These are phyloP conservation scores for Echeveria elegans DNA, from an alignment of 164 flowering plant species.

Conservation along the genomic window DNA sequence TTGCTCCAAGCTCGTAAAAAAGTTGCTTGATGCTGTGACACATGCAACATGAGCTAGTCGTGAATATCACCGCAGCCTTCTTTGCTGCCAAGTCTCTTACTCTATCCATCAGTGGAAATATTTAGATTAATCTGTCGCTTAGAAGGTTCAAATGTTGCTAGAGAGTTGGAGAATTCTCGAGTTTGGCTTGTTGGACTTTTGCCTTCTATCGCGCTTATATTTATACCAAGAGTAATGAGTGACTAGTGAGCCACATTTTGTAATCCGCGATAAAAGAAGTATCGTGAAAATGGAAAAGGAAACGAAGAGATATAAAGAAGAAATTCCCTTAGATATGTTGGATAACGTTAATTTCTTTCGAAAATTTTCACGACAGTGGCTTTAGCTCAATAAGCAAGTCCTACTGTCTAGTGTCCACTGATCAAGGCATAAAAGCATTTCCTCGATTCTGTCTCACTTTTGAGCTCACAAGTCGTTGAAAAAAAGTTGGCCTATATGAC, in stretches of 20 bases:
- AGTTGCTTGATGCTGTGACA: slow-evolving; percentile 6
- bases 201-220: not conserved
- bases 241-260: not conserved
- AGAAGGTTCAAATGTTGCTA: not conserved
- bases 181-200: not conserved
- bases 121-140: not conserved
- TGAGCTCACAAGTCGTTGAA: not conserved
- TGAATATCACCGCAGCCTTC: slow-evolving; percentile 7
- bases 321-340: not conserved
- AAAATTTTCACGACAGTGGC: not conserved
- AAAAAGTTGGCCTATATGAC: not conserved
- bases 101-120: not conserved
- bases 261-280: not conserved
- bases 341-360: too few relatives aligned
- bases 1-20: not conserved
- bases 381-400: not conserved
- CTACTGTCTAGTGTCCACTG: not conserved
- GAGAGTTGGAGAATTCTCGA: not conserved
- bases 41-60: slow-evolving; percentile 5
- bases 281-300: not conserved
- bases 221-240: not conserved
- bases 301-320: not conserved
- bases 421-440: not conserved
- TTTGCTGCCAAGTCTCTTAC: not conserved
- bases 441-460: not conserved